Percentiles rank a stretch among this genome's conserved stretches.
phyloP scores from a whole-genome alignment of 1,139 yeast genomes.

The Suhomyces maxii region DNA sequence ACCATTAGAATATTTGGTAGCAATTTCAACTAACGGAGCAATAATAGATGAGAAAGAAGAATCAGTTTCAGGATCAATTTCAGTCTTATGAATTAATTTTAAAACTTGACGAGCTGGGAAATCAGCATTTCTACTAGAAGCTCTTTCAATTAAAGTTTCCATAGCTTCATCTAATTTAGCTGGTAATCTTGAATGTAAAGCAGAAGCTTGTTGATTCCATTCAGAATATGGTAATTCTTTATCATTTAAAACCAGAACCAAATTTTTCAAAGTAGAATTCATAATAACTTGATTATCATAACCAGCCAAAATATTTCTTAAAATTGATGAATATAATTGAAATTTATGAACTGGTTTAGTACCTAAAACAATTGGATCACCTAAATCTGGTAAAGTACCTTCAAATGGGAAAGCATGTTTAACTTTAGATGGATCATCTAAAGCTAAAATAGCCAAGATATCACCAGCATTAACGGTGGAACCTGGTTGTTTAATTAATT shows the following conservation, averaged over 20 bases:
- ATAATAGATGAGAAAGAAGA: conserved; percentile 54
- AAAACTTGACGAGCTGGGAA: conserved; percentile 89
- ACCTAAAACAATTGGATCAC: conserved; percentile 80
- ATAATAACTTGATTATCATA: conserved; percentile 93
- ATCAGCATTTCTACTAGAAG: conserved; percentile 68
- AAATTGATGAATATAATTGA: conserved; percentile 55
- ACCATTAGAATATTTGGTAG: conserved; percentile 71
- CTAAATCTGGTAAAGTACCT: conserved; percentile 88
- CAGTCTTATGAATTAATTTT: conserved; percentile 58
- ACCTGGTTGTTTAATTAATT: conserved; percentile 96
- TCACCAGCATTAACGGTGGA: conserved; percentile 95
- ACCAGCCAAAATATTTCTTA: conserved; percentile 81
- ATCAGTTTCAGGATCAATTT: conserved; percentile 53
- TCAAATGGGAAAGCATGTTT: conserved; percentile 95
- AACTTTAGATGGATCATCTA: conserved; percentile 96
- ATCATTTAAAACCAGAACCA: conserved; percentile 72
- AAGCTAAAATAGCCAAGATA: conserved; percentile 86
- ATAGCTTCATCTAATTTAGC: conserved; percentile 69
- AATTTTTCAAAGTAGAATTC: conserved; percentile 74
- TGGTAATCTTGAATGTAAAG: conserved; percentile 89
- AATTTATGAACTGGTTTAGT: conserved; percentile 80
- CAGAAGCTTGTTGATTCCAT: conserved; percentile 85
- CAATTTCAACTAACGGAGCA: conserved; percentile 72
- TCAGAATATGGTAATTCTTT: conserved; percentile 88
- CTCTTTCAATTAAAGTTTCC: conserved; percentile 63